Percentiles rank a stretch among this genome's conserved stretches.
phyloP scores from a whole-genome alignment of 2,329 filamentous ascomycete species.

The Diplodia seriata region DNA sequence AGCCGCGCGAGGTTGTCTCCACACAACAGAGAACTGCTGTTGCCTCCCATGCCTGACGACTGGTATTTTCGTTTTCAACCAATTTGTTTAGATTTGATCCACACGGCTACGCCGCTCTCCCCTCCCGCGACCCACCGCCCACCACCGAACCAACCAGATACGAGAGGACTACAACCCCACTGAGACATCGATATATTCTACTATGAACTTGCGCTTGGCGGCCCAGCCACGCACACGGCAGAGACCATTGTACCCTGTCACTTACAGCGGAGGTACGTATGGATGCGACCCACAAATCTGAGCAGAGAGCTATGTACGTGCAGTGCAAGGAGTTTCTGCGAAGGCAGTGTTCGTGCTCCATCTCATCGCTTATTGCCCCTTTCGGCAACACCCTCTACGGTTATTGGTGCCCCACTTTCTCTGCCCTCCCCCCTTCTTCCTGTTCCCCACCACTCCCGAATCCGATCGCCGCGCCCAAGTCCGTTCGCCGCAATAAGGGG shows the following conservation, averaged over 20 bases:
- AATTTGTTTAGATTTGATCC: conserved; percentile 18
- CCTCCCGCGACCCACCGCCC: background rate
- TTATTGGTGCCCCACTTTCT: conserved; percentile 2
- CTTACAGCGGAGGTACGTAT: background rate
- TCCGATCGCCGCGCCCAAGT: background rate
- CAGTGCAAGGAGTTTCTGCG: background rate
- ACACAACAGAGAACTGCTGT: background rate
- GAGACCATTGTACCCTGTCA: background rate
- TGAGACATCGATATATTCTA: conserved; percentile 21
- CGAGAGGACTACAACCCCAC: background rate
- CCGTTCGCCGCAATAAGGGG: background rate
- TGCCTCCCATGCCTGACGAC: background rate
- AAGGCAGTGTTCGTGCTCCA: background rate
- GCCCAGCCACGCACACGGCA: background rate
- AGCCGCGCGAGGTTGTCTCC: background rate
- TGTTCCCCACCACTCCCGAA: conserved; percentile 2
- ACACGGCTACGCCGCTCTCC: conserved; percentile 21
- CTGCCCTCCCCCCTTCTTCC: background rate
- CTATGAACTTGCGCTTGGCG: background rate
- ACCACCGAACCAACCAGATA: background rate
- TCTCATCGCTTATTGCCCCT: conserved; percentile 2
- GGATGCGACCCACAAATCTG: background rate
- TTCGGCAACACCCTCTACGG: conserved; percentile 7
- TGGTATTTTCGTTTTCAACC: background rate
- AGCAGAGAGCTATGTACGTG: background rate